These are phyloP conservation scores for Aphanoascus verrucosus DNA, from an alignment of 2,329 filamentous ascomycete genomes.

Conservation along the genomic window DNA sequence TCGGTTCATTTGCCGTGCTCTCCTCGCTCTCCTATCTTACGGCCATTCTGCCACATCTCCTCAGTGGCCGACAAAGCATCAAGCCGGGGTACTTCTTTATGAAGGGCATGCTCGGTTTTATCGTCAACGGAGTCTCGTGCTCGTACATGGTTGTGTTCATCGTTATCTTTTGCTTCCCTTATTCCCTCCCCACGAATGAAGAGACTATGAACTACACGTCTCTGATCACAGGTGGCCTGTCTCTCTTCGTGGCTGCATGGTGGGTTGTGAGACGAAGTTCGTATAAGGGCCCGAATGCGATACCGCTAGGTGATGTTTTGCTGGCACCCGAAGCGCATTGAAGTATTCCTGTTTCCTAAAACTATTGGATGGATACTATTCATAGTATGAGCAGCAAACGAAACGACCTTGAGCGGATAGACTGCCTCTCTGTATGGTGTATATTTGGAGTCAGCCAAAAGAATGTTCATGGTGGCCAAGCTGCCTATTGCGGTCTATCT, in stretches of 20 bases:
- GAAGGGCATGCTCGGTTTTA: constrained; percentile 39
- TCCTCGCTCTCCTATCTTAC: constrained; percentile 46
- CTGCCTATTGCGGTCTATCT: too few relatives aligned
- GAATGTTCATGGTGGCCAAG: too few relatives aligned
- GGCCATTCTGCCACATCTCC: constrained; percentile 43
- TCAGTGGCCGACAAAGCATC: constrained; percentile 44
- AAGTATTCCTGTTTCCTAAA: too few relatives aligned
- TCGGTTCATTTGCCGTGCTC: constrained; percentile 49
- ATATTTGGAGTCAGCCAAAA: too few relatives aligned
- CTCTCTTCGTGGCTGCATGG: constrained; percentile 41
- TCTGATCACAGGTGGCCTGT: constrained; percentile 44
- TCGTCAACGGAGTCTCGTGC: constrained; percentile 36
- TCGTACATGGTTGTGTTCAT: constrained; percentile 47
- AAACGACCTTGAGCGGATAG: too few relatives aligned
- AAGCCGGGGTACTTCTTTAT: constrained; percentile 45
- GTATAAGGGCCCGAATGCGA: constrained; percentile 26
- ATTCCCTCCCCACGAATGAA: constrained; percentile 36
- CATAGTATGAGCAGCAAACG: too few relatives aligned
- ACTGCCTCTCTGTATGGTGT: too few relatives aligned
- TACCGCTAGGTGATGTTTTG: constrained; percentile 1
- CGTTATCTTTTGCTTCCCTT: constrained; percentile 52
- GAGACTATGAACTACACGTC: constrained; percentile 46
- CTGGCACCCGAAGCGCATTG: neutral
- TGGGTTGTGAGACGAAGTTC: constrained; percentile 29
- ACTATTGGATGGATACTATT: too few relatives aligned